phyloP scores from a whole-genome alignment of 2,329 filamentous ascomycete genomes.

The Cytospora leucostoma region DNA sequence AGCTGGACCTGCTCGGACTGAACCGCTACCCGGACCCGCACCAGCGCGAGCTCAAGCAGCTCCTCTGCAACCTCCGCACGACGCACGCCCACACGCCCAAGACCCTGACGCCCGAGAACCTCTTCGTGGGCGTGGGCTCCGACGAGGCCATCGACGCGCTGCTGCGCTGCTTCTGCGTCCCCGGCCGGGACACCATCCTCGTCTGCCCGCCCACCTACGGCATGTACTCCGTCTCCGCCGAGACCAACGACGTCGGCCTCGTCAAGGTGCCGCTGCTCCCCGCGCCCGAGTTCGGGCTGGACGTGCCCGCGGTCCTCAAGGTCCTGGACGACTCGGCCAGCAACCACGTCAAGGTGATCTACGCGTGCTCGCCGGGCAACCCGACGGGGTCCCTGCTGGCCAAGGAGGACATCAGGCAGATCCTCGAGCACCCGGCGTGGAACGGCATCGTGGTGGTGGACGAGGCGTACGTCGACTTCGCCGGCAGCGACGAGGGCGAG shows the following conservation, averaged over 20 bases:
- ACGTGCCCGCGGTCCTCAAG: constrained; percentile 67
- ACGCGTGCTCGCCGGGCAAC: constrained; percentile 94
- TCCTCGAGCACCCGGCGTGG: constrained; percentile 88
- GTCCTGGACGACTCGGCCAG: constrained; percentile 54
- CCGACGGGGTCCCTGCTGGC: constrained; percentile 79
- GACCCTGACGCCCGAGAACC: constrained; percentile 73
- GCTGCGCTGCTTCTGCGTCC: constrained; percentile 88
- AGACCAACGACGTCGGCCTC: constrained; percentile 87
- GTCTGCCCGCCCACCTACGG: constrained; percentile 97
- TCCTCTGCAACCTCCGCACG: constrained; percentile 85
- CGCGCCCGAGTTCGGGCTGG: constrained; percentile 71
- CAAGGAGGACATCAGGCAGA: constrained; percentile 70
- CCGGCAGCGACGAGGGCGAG: constrained; percentile 53
- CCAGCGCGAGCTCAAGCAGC: constrained; percentile 82
- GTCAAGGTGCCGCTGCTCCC: constrained; percentile 81
- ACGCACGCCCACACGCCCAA: constrained; percentile 77
- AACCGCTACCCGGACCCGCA: constrained; percentile 97
- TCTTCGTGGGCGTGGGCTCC: constrained; percentile 94
- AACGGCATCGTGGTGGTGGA: constrained; percentile 93
- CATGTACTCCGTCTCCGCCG: constrained; percentile 95
- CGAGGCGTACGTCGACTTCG: constrained; percentile 95
- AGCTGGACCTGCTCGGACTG: constrained; percentile 75
- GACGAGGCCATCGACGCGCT: constrained; percentile 97
- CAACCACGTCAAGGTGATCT: constrained; percentile 78
- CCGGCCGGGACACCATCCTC: constrained; percentile 84